These are phyloP conservation scores for Termitomyces sp. DNA, from an alignment of 768 basidiomycete species.

Conservation along the genomic window DNA sequence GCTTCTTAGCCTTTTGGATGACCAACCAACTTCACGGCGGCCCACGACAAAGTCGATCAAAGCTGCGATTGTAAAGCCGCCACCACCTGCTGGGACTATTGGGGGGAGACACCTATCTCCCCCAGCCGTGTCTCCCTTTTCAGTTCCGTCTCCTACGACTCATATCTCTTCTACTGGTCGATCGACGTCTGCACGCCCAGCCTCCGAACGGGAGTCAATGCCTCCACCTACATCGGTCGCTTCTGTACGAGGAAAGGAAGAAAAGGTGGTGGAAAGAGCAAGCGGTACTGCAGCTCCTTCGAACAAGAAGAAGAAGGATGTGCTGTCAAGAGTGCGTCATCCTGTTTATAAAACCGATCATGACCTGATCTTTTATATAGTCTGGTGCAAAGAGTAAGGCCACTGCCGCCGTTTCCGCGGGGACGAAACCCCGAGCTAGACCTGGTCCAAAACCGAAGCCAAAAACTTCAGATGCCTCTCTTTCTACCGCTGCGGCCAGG, in stretches of 20 bases:
- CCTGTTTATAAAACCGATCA: neutral
- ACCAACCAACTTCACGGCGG: conserved; percentile 27
- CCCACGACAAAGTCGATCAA: conserved; percentile 12
- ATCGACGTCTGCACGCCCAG: conserved; percentile 15
- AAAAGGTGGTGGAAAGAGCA: conserved; percentile 23
- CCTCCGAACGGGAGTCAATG: conserved; percentile 54
- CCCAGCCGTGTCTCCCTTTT: conserved; percentile 2
- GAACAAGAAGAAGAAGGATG: conserved; percentile 41
- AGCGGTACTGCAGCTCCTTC: conserved; percentile 16
- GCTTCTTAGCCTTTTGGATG: conserved; percentile 67
- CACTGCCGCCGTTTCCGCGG: conserved; percentile 11
- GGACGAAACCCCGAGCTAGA: conserved; percentile 25
- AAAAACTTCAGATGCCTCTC: conserved; percentile 16
- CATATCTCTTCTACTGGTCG: conserved; percentile 8
- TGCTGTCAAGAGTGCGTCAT: conserved; percentile 31
- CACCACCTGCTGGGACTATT: neutral
- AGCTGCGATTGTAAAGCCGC: conserved; percentile 2
- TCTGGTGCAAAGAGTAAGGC: conserved; percentile 20
- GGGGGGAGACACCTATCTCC: conserved; percentile 12
- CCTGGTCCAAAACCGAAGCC: conserved; percentile 30
- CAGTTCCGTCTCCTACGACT: conserved; percentile 10
- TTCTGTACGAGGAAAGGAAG: conserved; percentile 25
- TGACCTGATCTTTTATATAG: conserved; percentile 16
- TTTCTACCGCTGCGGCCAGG: conserved; percentile 14
- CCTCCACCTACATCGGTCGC: conserved; percentile 42